A percentile compares a stretch with the other conserved stretches of the same genome.
Conservation (phyloP, 768 basidiomycete genomes). For the Leccinum boreale region DNA sequence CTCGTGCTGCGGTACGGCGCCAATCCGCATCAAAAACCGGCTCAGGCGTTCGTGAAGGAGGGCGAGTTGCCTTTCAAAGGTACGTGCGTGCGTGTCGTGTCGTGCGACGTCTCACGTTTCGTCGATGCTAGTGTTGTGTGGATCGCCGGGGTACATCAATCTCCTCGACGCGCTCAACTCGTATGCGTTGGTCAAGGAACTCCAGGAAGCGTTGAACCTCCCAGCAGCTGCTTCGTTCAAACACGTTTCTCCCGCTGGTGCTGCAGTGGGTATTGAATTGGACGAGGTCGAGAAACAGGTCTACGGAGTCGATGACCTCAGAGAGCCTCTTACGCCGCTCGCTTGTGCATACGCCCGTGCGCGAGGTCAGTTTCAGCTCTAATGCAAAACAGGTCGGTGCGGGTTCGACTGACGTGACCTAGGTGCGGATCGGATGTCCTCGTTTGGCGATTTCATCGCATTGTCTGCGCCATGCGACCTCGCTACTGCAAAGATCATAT, state of each 20-base stretch:
- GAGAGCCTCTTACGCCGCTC: constrained; percentile 82
- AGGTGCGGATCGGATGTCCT: constrained; percentile 99
- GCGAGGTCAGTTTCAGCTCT: constrained; percentile 53
- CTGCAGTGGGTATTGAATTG: constrained; percentile 85
- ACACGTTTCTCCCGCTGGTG: constrained; percentile 98
- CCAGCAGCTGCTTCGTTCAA: constrained; percentile 99
- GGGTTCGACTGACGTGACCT: constrained; percentile 9
- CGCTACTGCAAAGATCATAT: constrained; percentile 93
- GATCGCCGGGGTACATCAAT: constrained; percentile 98
- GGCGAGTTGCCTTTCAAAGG: constrained; percentile 95
- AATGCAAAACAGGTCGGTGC: neutral
- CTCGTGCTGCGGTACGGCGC: constrained; percentile 91
- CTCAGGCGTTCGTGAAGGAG: constrained; percentile 88
- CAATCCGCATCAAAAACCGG: constrained; percentile 98
- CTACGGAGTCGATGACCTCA: constrained; percentile 94
- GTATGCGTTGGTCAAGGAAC: constrained; percentile 91
- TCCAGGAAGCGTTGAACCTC: constrained; percentile 79
- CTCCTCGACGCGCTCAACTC: constrained; percentile 96
- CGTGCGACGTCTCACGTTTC: constrained; percentile 1
- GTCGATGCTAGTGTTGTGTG: constrained; percentile 64
- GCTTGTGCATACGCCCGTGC: constrained; percentile 95
- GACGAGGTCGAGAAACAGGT: constrained; percentile 86
- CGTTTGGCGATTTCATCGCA: constrained; percentile 98
- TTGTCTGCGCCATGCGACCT: constrained; percentile 90
- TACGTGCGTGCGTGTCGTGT: constrained; percentile 23